phyloP scores from a whole-genome alignment of 495 filamentous ascomycete species.

The Xylaria acuta region DNA sequence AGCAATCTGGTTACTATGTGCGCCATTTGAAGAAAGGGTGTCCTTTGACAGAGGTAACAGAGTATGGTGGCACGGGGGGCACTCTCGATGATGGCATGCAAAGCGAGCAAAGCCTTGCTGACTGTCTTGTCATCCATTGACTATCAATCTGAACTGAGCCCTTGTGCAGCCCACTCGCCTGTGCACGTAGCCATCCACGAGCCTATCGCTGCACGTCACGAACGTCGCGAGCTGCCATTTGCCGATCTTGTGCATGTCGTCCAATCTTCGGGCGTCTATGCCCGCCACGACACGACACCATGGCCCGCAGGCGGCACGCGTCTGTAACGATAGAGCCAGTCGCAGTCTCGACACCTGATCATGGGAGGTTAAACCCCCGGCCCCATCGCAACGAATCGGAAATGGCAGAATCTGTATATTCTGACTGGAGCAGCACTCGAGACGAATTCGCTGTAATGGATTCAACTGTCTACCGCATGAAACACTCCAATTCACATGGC shows the following conservation, averaged over 20 bases:
- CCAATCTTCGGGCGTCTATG: constrained; percentile 21
- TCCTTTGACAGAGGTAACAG: background rate
- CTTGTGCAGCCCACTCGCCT: constrained; percentile 4
- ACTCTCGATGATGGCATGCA: background rate
- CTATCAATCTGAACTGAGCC: constrained; percentile 11
- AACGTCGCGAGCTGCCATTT: constrained; percentile 24
- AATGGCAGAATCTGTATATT: constrained; percentile 8
- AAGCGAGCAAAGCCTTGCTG: constrained; percentile 14
- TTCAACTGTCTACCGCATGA: background rate
- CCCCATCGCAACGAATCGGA: constrained; percentile 8
- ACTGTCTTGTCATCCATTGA: constrained; percentile 13
- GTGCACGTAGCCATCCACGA: constrained; percentile 22
- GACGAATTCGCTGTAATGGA: background rate
- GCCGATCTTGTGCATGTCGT: constrained; percentile 23
- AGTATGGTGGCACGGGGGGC: constrained; percentile 5
- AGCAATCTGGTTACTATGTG: too few species aligned
- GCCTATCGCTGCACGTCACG: constrained; percentile 31
- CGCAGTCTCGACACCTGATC: background rate
- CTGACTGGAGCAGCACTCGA: background rate
- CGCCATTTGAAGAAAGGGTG: background rate
- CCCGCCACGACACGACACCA: constrained; percentile 19
- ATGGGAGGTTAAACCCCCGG: background rate
- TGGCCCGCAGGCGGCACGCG: constrained; percentile 15
- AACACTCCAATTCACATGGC: background rate
- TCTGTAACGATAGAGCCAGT: constrained; percentile 7